Base-by-base conservation (phyloP, 2,329 filamentous ascomycete genomes). In the Pyrenochaeta sp. region DNA sequence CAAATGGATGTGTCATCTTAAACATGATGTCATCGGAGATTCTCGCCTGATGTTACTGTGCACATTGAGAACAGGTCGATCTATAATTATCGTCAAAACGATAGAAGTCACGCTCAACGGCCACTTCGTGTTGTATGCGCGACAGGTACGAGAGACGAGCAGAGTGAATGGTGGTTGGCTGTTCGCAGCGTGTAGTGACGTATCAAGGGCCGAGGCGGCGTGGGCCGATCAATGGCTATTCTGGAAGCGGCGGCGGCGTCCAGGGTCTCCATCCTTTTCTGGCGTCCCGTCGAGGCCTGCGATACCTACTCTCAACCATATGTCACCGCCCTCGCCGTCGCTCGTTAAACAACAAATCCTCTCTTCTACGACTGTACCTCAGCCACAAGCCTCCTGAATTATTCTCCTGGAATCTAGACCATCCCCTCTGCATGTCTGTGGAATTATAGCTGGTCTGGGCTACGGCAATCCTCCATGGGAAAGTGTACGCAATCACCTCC, bases 401-500 rank as follows among this genome's bases (percentile, higher is more conserved):
- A 21, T 34, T 13, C 19, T 35, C 35, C 20, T 51, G 31, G 44
- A 30, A 28, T 29, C 24, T 18, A 4, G 9, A 8, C n/a, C 45
- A 7, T 28, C 44, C 39, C 44, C 35, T 56, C 54, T 67, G 63
- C 41, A 70, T 70, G 68, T 52, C 30, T 48, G 35, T 42, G 30
- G 20, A 26, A 49, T 41, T 22, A 47, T 53, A 60, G 46, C 41
- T 32, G 49, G 47, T 39, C 35, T 38, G 41, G 47, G 48, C 50
- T 52, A 49, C 37, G 47, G 53, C 55, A 49, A 48, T 61, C 49
- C 45, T 53, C 54, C 51, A 74, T 74, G 71, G 71, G 71, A 67
- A 73, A 72, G 67, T 74, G 71, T 74, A 69, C 46, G 69, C 60
- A 54, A 40, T 40, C 50, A 39, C 38, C 53, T 46, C 45, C 46